These are phyloP conservation scores for Epichloe amarillans DNA, from an alignment of 2,329 filamentous ascomycete species.

Conservation along the genomic window DNA sequence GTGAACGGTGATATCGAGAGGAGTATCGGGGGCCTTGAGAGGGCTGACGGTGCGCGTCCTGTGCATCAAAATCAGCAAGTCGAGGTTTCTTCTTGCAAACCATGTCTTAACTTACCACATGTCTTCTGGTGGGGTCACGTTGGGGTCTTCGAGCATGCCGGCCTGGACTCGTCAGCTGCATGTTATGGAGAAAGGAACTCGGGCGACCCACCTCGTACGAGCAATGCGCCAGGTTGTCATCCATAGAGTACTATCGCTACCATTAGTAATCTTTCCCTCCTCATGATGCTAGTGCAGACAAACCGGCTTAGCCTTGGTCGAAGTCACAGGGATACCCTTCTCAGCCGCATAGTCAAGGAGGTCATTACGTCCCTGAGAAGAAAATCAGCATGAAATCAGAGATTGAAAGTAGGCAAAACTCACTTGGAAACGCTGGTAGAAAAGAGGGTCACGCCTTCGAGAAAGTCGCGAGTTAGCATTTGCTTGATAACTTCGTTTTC, in stretches of 20 bases:
- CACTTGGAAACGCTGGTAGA: neutral
- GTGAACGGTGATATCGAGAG: neutral
- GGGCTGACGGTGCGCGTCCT: slow-evolving; percentile 2
- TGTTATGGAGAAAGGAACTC: neutral
- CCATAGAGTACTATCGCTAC: slow-evolving; percentile 2
- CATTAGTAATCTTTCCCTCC: neutral
- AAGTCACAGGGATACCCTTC: slow-evolving; percentile 3
- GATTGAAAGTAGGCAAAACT: neutral
- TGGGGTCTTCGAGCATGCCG: slow-evolving; percentile 1
- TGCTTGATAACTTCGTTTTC: neutral
- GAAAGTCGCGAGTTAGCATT: neutral
- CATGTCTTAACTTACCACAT: neutral
- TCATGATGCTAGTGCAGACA: neutral
- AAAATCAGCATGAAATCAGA: neutral
- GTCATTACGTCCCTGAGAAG: neutral
- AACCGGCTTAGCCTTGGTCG: slow-evolving; percentile 2
- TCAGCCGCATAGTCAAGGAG: slow-evolving; percentile 2
- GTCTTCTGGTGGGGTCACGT: neutral
- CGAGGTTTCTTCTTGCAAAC: neutral
- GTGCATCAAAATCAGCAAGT: neutral
- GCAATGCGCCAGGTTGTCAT: slow-evolving; percentile 3
- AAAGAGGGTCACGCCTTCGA: neutral
- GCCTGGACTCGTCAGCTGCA: neutral
- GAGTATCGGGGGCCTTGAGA: slow-evolving; percentile 1
- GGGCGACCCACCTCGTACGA: neutral